These are phyloP conservation scores for Coprinellus aureogranulatus DNA, from an alignment of 768 basidiomycete species.

Conservation along the genomic window DNA sequence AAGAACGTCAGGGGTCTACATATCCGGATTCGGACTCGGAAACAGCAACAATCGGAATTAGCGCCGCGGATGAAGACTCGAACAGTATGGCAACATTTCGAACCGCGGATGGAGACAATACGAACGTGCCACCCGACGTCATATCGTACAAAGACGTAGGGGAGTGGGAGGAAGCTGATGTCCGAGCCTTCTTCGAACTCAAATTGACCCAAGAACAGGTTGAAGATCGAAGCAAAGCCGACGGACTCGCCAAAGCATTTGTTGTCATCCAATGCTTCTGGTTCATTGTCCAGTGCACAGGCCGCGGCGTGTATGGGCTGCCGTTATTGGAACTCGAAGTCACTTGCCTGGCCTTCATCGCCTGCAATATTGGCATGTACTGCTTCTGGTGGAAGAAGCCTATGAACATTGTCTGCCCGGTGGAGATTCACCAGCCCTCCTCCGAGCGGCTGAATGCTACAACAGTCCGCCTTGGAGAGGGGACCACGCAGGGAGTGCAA, in stretches of 20 bases:
- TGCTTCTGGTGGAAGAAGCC: conserved; percentile 16
- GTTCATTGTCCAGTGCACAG: background rate
- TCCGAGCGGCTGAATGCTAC: background rate
- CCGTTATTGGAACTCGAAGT: conserved; percentile 7
- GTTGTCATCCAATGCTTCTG: conserved; percentile 9
- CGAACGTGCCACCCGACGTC: too few relatives aligned
- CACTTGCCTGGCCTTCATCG: conserved; percentile 5
- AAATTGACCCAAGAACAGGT: background rate
- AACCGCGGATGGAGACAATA: too few relatives aligned
- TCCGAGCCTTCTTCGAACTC: background rate
- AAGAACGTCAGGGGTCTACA: too few relatives aligned
- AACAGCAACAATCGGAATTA: too few relatives aligned
- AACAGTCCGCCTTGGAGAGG: too few relatives aligned
- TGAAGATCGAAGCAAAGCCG: conserved; percentile 10
- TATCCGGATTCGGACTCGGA: too few relatives aligned
- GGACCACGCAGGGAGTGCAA: too few relatives aligned
- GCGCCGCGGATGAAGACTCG: too few relatives aligned
- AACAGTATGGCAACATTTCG: too few relatives aligned
- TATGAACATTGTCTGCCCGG: background rate
- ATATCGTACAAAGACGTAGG: too few relatives aligned
- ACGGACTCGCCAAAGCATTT: conserved; percentile 10
- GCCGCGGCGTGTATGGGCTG: background rate
- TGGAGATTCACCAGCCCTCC: background rate
- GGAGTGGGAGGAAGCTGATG: background rate
- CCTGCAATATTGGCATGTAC: conserved; percentile 6